Conservation (phyloP, 495 filamentous ascomycete genomes). For the Penicillium paxilli region DNA sequence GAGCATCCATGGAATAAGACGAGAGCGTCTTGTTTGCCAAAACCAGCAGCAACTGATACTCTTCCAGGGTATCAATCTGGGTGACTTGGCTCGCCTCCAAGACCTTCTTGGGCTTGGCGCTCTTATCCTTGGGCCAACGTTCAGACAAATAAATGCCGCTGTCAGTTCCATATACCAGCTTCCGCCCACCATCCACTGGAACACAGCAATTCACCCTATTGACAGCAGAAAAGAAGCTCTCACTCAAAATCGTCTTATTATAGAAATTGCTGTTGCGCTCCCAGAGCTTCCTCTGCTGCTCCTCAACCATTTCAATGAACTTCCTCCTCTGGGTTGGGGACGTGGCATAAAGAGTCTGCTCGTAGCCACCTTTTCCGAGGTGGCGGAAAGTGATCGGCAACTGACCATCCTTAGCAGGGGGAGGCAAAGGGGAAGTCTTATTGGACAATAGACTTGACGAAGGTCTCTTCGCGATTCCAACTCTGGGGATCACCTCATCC, state of each 20-base stretch:
- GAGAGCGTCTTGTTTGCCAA: conserved; percentile 87
- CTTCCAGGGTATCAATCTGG: conserved; percentile 93
- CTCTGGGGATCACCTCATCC: conserved; percentile 86
- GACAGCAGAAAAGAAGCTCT: conserved; percentile 75
- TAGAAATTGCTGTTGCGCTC: conserved; percentile 87
- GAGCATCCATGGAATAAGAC: conserved; percentile 82
- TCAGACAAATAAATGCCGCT: conserved; percentile 90
- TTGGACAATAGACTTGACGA: conserved; percentile 86
- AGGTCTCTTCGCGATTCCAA: conserved; percentile 79
- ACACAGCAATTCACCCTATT: conserved; percentile 93
- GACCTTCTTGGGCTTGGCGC: conserved; percentile 73
- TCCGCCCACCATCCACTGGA: conserved; percentile 92
- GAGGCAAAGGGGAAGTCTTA: conserved; percentile 54
- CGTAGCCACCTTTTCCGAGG: conserved; percentile 94
- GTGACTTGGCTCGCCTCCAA: conserved; percentile 87
- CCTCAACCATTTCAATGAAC: conserved; percentile 94
- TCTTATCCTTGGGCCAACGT: conserved; percentile 80
- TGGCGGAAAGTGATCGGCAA: conserved; percentile 98
- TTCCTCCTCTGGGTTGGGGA: conserved; percentile 80
- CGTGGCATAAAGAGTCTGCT: conserved; percentile 83
- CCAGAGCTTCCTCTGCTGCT: conserved; percentile 80
- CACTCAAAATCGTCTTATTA: conserved; percentile 81
- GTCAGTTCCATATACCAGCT: conserved; percentile 91
- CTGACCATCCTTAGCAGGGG: conserved; percentile 64
- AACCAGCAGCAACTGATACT: conserved; percentile 89